A percentile compares a stretch with the other conserved stretches of the same genome.
These are phyloP conservation scores for Laetiporus sulphureus DNA, from an alignment of 1,284 basidiomycete genomes.

Conservation along the genomic window DNA sequence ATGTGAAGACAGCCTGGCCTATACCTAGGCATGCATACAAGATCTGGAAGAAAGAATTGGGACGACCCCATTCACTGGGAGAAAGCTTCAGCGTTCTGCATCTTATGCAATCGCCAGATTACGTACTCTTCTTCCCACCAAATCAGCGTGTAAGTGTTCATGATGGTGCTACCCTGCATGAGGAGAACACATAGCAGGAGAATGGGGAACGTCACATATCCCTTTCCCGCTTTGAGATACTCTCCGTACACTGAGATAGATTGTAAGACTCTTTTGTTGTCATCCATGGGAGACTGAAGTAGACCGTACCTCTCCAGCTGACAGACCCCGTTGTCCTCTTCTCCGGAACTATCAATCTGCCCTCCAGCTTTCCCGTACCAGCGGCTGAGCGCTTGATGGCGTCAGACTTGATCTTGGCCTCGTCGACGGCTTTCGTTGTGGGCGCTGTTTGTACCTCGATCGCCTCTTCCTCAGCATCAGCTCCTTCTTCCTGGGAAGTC, in stretches of 20 bases:
- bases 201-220: slow-evolving; percentile 48
- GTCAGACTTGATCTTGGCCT: slow-evolving; percentile 34
- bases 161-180: slow-evolving; percentile 58
- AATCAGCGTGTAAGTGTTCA: slow-evolving; percentile 56
- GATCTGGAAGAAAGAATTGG: slow-evolving; percentile 62
- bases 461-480: slow-evolving; percentile 30
- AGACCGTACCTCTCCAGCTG: slow-evolving; percentile 38
- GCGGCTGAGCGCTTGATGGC: slow-evolving; percentile 35
- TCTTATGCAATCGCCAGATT: neutral
- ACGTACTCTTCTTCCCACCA: slow-evolving; percentile 68
- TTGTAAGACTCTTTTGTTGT: too few species aligned
- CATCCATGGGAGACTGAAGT: too few species aligned
- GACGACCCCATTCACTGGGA: slow-evolving; percentile 37
- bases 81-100: slow-evolving; percentile 7
- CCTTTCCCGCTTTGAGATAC: slow-evolving; percentile 63
- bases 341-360: slow-evolving; percentile 57
- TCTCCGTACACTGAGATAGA: slow-evolving; percentile 51
- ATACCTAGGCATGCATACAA: slow-evolving; percentile 65
- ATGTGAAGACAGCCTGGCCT: slow-evolving; percentile 56
- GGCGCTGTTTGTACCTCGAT: slow-evolving; percentile 19
- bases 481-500: slow-evolving; percentile 33
- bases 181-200: slow-evolving; percentile 48
- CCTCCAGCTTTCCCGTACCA: slow-evolving; percentile 59
- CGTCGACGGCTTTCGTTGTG: slow-evolving; percentile 24
- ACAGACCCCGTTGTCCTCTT: slow-evolving; percentile 62